phyloP scores from a whole-genome alignment of 2,329 filamentous ascomycete species.

The Lasiodiplodia hormozganensis region DNA sequence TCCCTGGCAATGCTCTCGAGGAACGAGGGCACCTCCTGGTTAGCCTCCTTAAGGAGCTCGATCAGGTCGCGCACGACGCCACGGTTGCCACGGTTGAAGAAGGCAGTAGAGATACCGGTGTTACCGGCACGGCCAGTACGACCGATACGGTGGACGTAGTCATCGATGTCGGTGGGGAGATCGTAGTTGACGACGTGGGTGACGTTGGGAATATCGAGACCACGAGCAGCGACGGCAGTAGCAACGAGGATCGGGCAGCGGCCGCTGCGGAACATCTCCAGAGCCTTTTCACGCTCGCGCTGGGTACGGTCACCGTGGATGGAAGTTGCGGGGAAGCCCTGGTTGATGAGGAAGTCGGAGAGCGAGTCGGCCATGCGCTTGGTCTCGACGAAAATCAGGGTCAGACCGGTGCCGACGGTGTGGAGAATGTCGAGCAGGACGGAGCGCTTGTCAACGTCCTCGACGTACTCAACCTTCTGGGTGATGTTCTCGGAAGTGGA shows the following conservation, averaged over 20 bases:
- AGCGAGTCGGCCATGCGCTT: slow-evolving; percentile 99
- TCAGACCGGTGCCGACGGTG: slow-evolving; percentile 87
- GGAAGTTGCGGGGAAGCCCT: slow-evolving; percentile 96
- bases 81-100: slow-evolving; percentile 99
- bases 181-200: slow-evolving; percentile 99
- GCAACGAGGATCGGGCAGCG: slow-evolving; percentile 96
- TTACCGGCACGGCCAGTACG: slow-evolving; percentile 99
- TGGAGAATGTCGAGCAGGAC: slow-evolving; percentile 97
- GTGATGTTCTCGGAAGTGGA: slow-evolving; percentile 99
- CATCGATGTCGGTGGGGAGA: slow-evolving; percentile 97
- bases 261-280: slow-evolving; percentile 96
- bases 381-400: slow-evolving; percentile 97
- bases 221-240: slow-evolving; percentile 89
- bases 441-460: slow-evolving; percentile 96
- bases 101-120: slow-evolving; percentile 96
- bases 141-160: slow-evolving; percentile 99
- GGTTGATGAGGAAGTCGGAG: slow-evolving; percentile 98
- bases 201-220: slow-evolving; percentile 91
- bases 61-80: slow-evolving; percentile 96
- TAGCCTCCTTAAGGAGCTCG: slow-evolving; percentile 97
- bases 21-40: slow-evolving; percentile 94
- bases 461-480: slow-evolving; percentile 97
- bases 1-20: slow-evolving; percentile 97
- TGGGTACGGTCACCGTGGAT: slow-evolving; percentile 99
- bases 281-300: slow-evolving; percentile 95